Percentiles rank a stretch among this genome's conserved stretches.
These are phyloP conservation scores for Globisporangium parvum DNA, from an alignment of 352 stramenopile genomes.

Conservation along the genomic window DNA sequence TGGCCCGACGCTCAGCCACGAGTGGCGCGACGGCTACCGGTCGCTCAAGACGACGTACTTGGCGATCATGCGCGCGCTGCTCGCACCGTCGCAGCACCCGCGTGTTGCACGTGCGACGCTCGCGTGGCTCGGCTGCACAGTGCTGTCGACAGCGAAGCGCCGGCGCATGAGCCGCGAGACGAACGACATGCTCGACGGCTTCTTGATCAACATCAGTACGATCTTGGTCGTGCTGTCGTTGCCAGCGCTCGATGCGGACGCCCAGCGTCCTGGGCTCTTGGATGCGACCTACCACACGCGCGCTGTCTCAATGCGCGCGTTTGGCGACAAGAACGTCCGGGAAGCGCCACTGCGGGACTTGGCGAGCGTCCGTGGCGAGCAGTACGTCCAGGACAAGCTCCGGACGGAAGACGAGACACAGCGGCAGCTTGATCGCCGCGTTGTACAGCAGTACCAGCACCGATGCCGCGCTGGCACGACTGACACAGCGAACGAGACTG, in stretches of 20 bases:
- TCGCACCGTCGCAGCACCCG: conserved; percentile 31
- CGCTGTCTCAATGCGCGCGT: conserved; percentile 41
- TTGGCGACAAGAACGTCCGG: conserved; percentile 17
- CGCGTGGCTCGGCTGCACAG: conserved; percentile 42
- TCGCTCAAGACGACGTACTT: conserved; percentile 27
- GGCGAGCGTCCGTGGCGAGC: conserved; percentile 6
- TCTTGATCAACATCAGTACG: conserved; percentile 59
- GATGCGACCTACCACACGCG: conserved; percentile 51
- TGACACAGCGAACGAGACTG: not conserved
- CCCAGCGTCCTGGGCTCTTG: conserved; percentile 20
- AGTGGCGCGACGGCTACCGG: conserved; percentile 46
- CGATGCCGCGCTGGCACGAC: conserved; percentile 1
- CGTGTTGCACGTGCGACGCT: conserved; percentile 57
- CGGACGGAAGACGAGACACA: conserved; percentile 10
- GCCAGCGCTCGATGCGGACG: conserved; percentile 25
- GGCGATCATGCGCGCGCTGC: conserved; percentile 24
- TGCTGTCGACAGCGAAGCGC: conserved; percentile 39
- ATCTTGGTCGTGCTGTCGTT: conserved; percentile 38
- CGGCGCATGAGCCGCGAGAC: conserved; percentile 38
- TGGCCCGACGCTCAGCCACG: conserved; percentile 26
- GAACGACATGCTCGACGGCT: conserved; percentile 54
- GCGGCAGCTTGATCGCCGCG: conserved; percentile 22
- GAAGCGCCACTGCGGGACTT: conserved; percentile 16
- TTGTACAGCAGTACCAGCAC: conserved; percentile 18
- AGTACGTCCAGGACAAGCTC: conserved; percentile 8